Base-by-base conservation (phyloP, 441 rosid genomes). In the Metrosideros polymorpha region DNA sequence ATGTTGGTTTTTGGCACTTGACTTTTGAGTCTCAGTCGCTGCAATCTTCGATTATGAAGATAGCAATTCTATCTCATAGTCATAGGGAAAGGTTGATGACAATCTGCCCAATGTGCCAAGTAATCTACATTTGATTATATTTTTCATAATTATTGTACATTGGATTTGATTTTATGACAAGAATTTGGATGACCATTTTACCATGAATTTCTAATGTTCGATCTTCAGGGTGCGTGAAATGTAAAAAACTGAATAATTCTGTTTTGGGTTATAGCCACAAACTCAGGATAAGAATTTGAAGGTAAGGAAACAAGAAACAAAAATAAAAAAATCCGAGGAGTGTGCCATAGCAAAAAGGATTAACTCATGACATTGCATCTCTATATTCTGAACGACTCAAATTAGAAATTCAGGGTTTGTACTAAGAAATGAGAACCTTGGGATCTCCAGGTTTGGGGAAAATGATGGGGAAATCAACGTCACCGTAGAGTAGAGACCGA, bases 401-500 rank as follows among this genome's bases (percentile, higher is more conserved):
- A 35, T 19, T 35, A 18, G 47, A 17, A 3, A 66, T 32, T 32
- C 47, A 6, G 47, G 10, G 47, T 71, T 18, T 35, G 47, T 22
- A 71, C 15, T 24, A 42, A 71, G 15, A 63, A 71, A 71, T 71
- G 24, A 66, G 47, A 66, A 19, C 47, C 47, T 66, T 5, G 5
- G 47, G n/a, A 66, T 66, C 79, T 35, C 79, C 47, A 3, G 19
- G 27, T 22, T 66, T 19, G 8, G 35, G 47, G 27, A 66, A 66
- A 35, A 1, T 35, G 79, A 6, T 10, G 0, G 14, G 12, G 45
- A 35, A 66, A 66, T 42, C 45, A 35, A 63, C 14, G 24, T 9
- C 0, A 3, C 9, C 0, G 71, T 15, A n/a, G n/a, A n/a, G n/a
- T n/a, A n/a, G 17, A 19, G 47, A 35, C 27, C 10, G 24, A 0